Conservation (phyloP, 306 rosid species). For the Castanea sativa region DNA sequence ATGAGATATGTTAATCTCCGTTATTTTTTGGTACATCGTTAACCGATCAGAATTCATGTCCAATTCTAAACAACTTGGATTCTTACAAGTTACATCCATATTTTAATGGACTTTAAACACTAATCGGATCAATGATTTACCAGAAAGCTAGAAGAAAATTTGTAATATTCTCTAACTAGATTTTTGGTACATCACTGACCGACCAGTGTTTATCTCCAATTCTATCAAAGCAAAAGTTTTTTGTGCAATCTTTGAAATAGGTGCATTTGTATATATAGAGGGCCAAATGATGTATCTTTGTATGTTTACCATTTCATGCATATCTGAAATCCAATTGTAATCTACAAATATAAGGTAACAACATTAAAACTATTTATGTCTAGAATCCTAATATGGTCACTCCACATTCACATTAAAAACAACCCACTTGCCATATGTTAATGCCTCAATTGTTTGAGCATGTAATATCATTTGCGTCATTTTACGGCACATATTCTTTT, state of each 20-base stretch:
- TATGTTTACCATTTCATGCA: not conserved
- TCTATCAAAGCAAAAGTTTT: not conserved
- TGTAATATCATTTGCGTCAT: not conserved
- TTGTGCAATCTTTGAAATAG: not conserved
- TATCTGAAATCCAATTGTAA: not conserved
- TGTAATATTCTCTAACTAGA: too few species aligned
- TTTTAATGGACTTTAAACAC: too few species aligned
- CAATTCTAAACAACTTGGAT: too few species aligned
- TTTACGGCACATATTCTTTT: too few species aligned
- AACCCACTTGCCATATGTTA: not conserved
- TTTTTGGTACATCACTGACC: not conserved
- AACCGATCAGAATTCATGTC: too few species aligned
- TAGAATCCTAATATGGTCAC: not conserved
- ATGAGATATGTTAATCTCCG: too few species aligned
- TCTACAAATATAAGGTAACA: not conserved
- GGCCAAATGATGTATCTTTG: too few species aligned
- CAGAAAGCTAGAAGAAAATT: too few species aligned
- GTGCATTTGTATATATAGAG: too few species aligned
- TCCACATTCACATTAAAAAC: not conserved
- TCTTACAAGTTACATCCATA: too few species aligned
- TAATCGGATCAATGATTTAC: too few species aligned
- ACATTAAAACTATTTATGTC: not conserved
- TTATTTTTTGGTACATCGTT: too few species aligned
- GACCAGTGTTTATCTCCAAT: not conserved
- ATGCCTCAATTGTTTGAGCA: not conserved